Percentiles rank a stretch among this genome's conserved stretches.
These are phyloP conservation scores for Aurantiochytrium sp. DNA, from an alignment of 108 stramenopile genomes.

Conservation along the genomic window DNA sequence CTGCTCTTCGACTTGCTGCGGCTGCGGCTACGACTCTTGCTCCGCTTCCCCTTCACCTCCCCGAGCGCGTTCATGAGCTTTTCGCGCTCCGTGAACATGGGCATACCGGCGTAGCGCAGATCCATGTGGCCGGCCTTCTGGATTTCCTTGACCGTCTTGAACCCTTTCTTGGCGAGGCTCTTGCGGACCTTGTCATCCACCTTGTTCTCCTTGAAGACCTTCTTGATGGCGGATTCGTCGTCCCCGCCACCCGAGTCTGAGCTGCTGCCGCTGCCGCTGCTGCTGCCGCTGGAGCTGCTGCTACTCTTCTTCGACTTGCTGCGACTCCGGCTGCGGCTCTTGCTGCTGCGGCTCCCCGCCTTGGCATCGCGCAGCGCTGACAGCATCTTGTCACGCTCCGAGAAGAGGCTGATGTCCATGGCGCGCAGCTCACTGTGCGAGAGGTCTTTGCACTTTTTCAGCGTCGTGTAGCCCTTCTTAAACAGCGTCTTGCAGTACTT, in stretches of 20 bases:
- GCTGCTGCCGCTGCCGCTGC: not conserved
- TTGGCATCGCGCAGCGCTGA: not conserved
- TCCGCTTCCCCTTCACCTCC: too few species aligned
- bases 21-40: constrained; percentile 5
- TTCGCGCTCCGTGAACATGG: not conserved
- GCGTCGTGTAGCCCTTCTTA: not conserved
- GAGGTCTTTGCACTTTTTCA: too few species aligned
- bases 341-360: not conserved
- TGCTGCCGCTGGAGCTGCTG: not conserved
- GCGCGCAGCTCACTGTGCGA: too few species aligned
- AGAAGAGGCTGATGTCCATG: not conserved
- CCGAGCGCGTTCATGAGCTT: not conserved
- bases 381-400: not conserved
- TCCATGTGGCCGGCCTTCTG: not conserved
- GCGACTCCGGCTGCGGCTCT: not conserved
- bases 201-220: not conserved
- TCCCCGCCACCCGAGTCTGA: not conserved
- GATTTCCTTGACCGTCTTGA: not conserved
- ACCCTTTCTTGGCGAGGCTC: not conserved
- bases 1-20: not conserved
- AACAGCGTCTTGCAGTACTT: not conserved
- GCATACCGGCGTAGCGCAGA: not conserved
- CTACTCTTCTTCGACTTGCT: constrained; percentile 2
- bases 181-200: not conserved
- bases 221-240: not conserved